A percentile compares a stretch with the other conserved stretches of the same genome.
phyloP scores from a whole-genome alignment of 352 stramenopile genomes.

The Pythium periplocum region DNA sequence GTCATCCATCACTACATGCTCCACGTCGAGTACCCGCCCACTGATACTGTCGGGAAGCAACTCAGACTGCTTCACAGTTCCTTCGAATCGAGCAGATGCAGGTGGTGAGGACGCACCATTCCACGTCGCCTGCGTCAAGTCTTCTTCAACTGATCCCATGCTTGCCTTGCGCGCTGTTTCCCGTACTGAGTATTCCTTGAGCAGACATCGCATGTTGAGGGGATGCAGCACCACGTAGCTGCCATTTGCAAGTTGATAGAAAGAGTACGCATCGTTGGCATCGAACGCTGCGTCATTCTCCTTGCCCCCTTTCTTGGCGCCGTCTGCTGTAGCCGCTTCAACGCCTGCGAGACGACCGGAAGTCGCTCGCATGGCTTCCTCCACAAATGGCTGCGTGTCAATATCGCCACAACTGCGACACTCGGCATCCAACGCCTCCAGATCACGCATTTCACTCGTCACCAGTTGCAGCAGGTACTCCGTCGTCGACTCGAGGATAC shows the following conservation, averaged over 20 bases:
- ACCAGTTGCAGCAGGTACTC: constrained; percentile 62
- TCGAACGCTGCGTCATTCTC: constrained; percentile 17
- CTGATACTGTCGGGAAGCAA: constrained; percentile 45
- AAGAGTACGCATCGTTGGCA: constrained; percentile 55
- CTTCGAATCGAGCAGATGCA: constrained; percentile 6
- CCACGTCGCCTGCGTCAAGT: constrained; percentile 25
- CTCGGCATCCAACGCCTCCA: constrained; percentile 66
- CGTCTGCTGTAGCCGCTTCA: constrained; percentile 2
- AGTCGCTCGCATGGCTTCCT: constrained; percentile 72
- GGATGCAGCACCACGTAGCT: constrained; percentile 88
- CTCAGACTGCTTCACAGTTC: constrained; percentile 33
- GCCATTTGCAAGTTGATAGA: constrained; percentile 83
- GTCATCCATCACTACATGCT: constrained; percentile 86
- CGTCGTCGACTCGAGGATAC: constrained; percentile 64
- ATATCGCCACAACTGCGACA: constrained; percentile 66
- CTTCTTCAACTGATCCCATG: constrained; percentile 20
- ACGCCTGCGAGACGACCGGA: constrained; percentile 39
- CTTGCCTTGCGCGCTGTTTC: constrained; percentile 18
- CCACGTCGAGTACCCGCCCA: constrained; percentile 74
- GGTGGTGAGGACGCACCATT: constrained; percentile 11
- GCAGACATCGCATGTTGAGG: constrained; percentile 86
- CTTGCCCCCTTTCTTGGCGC: neutral
- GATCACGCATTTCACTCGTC: constrained; percentile 57
- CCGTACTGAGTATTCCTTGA: constrained; percentile 66
- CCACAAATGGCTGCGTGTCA: constrained; percentile 71